Conservation (phyloP, 2,329 filamentous ascomycete genomes). For the Thermothelomyces thermophilus region DNA sequence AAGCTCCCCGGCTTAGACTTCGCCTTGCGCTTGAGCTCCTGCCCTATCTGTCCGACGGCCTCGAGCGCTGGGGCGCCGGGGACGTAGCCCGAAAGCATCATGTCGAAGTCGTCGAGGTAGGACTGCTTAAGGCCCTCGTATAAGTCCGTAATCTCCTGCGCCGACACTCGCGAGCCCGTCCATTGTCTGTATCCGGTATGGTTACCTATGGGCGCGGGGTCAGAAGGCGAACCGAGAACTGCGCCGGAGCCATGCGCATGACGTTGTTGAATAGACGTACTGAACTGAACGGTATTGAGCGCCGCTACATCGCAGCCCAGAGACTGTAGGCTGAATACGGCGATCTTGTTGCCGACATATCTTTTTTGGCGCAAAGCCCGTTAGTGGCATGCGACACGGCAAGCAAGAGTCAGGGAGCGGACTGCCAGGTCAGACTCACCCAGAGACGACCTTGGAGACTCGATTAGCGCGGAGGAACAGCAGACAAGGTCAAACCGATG, state of each 20-base stretch:
- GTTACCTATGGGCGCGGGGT: constrained; percentile 57
- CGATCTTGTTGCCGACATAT: constrained; percentile 97
- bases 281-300: constrained; percentile 96
- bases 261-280: constrained; percentile 58
- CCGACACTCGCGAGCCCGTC: constrained; percentile 75
- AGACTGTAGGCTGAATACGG: constrained; percentile 87
- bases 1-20: constrained; percentile 63
- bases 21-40: constrained; percentile 66
- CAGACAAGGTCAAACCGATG: constrained; percentile 1
- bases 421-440: constrained; percentile 45
- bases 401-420: neutral
- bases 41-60: constrained; percentile 75
- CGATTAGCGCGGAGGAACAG: constrained; percentile 19
- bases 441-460: constrained; percentile 58
- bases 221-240: neutral
- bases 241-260: too few relatives aligned
- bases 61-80: constrained; percentile 79
- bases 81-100: constrained; percentile 92
- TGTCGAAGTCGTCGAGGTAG: constrained; percentile 81
- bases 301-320: constrained; percentile 90
- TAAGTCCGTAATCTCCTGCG: constrained; percentile 74
- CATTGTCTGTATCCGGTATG: constrained; percentile 89
- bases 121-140: constrained; percentile 80
- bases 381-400: neutral
- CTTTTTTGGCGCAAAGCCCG: constrained; percentile 30